Evolutionary conservation across 1,284 basidiomycete species (phyloP).

Genomic region (Marasmius fiardii): DNA sequence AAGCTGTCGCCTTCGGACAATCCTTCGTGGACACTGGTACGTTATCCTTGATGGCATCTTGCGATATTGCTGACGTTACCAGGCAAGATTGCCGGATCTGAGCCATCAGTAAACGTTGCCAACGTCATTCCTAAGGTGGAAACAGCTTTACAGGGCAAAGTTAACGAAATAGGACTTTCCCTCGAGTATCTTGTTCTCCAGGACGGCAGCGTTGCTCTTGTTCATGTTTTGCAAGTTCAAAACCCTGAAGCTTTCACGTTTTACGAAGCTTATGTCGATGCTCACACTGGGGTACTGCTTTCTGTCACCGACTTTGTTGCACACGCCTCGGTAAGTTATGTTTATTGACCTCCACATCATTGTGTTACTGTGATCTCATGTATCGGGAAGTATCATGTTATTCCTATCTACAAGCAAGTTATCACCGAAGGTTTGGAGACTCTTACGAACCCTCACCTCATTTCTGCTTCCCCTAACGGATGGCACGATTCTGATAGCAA

Average conservation of each 20-base stretch:
- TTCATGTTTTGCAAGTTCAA: slow-evolving; percentile 55
- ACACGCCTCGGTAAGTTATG: slow-evolving; percentile 33
- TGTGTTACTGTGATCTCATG: not conserved
- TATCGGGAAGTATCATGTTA: slow-evolving; percentile 33
- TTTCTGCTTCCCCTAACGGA: slow-evolving; percentile 38
- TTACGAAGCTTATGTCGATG: slow-evolving; percentile 65
- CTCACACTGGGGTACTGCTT: slow-evolving; percentile 46
- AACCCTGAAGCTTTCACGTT: slow-evolving; percentile 50
- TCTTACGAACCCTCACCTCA: slow-evolving; percentile 39
- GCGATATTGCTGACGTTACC: not conserved
- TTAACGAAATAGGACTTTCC: not conserved
- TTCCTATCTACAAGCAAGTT: slow-evolving; percentile 37
- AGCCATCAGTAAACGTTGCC: not conserved
- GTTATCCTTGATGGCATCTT: not conserved
- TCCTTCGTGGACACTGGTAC: not conserved
- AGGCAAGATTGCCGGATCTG: not conserved
- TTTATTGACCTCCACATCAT: not conserved
- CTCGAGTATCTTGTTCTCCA: slow-evolving; percentile 40
- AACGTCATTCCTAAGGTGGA: not conserved
- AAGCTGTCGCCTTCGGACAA: not conserved
- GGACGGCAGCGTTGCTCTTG: slow-evolving; percentile 47
- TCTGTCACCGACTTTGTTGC: slow-evolving; percentile 50
- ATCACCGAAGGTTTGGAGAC: slow-evolving; percentile 36
- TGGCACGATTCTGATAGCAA: slow-evolving; percentile 36
- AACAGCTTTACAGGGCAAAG: not conserved